A percentile compares a stretch with the other conserved stretches of the same genome.
Conservation (phyloP, 1,284 basidiomycete genomes). For the Puccinia horiana region DNA sequence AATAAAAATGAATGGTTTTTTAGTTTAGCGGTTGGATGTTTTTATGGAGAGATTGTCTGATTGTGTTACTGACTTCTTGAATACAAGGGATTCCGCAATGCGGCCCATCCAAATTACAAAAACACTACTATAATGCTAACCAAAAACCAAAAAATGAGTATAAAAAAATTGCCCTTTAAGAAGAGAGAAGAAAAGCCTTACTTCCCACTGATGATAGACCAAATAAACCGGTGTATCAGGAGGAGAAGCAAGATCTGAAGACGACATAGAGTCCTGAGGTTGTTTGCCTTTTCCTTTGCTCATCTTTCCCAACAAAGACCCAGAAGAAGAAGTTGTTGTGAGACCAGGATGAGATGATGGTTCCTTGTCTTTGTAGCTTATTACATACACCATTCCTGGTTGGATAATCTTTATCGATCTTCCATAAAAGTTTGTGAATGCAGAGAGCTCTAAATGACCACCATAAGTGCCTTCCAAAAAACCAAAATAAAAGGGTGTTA, state of each 20-base stretch:
- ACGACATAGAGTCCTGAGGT: not conserved
- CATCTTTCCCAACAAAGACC: no score
- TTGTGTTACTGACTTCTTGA: slow-evolving; percentile 60
- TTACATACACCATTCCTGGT: slow-evolving; percentile 66
- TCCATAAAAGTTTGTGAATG: slow-evolving; percentile 76
- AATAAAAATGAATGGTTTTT: not conserved
- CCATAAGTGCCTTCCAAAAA: slow-evolving; percentile 72
- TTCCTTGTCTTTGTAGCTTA: slow-evolving; percentile 54
- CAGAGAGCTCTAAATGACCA: slow-evolving; percentile 83
- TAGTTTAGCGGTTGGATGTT: not conserved
- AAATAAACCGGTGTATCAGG: slow-evolving; percentile 51
- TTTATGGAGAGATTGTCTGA: not conserved
- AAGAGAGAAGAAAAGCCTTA: slow-evolving; percentile 23
- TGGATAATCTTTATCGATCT: slow-evolving; percentile 86
- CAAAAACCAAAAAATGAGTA: slow-evolving; percentile 50
- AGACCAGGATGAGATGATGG: slow-evolving; percentile 38
- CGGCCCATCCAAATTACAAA: slow-evolving; percentile 78
- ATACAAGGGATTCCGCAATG: slow-evolving; percentile 75
- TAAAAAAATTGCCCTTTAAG: no score
- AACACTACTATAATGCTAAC: slow-evolving; percentile 85
- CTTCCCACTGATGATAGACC: slow-evolving; percentile 55
- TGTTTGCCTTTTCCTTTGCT: slow-evolving; percentile 44
- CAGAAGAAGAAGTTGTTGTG: no score
- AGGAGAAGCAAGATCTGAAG: not conserved
- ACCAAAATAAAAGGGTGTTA: not conserved